Percentiles rank a stretch among this genome's conserved stretches.
Evolutionary conservation across 2,329 filamentous ascomycete genomes (phyloP).

Genomic region (Phaeosphaeriaceae sp.): DNA sequence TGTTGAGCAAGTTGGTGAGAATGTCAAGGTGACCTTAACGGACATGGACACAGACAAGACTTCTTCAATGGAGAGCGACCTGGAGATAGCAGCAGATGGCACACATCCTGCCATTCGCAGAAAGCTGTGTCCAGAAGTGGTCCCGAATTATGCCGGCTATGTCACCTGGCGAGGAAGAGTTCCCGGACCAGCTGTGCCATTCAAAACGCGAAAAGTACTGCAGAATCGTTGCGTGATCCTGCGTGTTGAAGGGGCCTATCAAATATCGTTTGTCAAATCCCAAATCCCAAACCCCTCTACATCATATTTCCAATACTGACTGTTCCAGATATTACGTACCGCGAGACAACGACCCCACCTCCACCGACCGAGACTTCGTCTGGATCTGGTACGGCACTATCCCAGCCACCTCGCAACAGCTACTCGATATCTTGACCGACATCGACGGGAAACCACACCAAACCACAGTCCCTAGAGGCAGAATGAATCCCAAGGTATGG

Average conservation of each 20-base stretch:
- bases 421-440: conserved; percentile 48
- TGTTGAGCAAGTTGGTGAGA: not conserved
- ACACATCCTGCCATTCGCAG: conserved; percentile 9
- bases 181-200: conserved; percentile 2
- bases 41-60: not conserved
- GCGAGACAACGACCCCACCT: conserved; percentile 31
- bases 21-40: not conserved
- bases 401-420: conserved; percentile 27
- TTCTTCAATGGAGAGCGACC: not conserved
- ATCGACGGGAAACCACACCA: conserved; percentile 41
- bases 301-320: too few species aligned
- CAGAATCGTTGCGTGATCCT: conserved; percentile 1
- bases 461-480: conserved; percentile 50
- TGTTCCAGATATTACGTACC: conserved; percentile 6
- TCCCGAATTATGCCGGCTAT: conserved; percentile 12
- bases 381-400: conserved; percentile 54
- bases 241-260: conserved; percentile 6
- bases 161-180: conserved; percentile 14
- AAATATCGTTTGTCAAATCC: conserved; percentile 5
- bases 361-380: conserved; percentile 38
- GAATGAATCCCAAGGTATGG: conserved; percentile 47
- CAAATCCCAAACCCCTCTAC: not conserved
- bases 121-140: conserved; percentile 1
- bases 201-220: conserved; percentile 9
- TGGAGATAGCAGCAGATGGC: conserved; percentile 17